phyloP scores from a whole-genome alignment of 257 asterid genomes.

The Solanum chmielewskii region DNA sequence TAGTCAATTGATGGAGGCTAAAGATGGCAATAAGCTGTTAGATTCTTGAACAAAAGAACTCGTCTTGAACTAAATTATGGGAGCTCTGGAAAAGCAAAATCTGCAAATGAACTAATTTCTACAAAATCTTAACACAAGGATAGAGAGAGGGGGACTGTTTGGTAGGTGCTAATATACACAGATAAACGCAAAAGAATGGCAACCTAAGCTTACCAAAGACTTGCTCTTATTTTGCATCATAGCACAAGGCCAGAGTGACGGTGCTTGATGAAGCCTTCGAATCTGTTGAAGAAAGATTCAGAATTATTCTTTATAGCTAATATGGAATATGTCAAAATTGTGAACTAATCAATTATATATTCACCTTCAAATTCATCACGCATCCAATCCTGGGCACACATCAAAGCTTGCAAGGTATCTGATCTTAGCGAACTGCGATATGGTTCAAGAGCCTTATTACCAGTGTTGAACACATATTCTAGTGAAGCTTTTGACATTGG shows the following conservation, averaged over 20 bases:
- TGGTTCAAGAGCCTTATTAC: constrained; percentile 39
- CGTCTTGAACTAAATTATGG: background rate
- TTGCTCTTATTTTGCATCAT: background rate
- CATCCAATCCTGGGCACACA: constrained; percentile 90
- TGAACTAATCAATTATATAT: background rate
- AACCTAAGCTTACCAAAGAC: background rate
- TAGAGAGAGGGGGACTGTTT: background rate
- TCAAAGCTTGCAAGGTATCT: constrained; percentile 71
- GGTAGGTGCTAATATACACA: background rate
- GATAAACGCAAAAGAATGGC: background rate
- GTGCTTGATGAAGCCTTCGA: background rate
- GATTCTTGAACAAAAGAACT: background rate
- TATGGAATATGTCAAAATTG: background rate
- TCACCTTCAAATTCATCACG: constrained; percentile 34
- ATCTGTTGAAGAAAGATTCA: background rate
- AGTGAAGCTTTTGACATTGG: constrained; percentile 65
- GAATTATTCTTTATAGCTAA: background rate
- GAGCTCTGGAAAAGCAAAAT: background rate
- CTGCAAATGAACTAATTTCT: background rate
- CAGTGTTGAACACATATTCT: constrained; percentile 45
- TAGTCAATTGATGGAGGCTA: background rate
- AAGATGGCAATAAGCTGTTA: background rate
- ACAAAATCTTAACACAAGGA: background rate
- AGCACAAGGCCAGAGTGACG: background rate
- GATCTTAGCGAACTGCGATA: constrained; percentile 52